Evolutionary conservation across 1,284 basidiomycete genomes (phyloP).

Genomic region (Trametes sp.): DNA sequence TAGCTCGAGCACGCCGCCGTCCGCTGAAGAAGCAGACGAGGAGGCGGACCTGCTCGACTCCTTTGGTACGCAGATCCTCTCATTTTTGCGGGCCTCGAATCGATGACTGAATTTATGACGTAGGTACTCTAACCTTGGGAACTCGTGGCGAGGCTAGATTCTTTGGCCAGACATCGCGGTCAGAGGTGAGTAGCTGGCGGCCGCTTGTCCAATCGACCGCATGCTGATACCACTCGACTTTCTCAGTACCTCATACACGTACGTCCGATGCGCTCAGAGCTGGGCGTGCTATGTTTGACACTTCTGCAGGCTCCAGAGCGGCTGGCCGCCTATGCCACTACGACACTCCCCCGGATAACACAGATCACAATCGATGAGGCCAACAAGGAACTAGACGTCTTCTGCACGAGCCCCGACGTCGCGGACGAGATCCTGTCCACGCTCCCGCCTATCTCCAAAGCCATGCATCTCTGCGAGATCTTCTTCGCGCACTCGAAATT

Average conservation of each 20-base stretch:
- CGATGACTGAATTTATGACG: neutral
- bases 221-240: neutral
- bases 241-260: constrained; percentile 61
- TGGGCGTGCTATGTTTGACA: neutral
- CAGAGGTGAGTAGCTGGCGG: constrained; percentile 55
- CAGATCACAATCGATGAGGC: constrained; percentile 36
- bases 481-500: constrained; percentile 62
- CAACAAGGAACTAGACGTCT: constrained; percentile 42
- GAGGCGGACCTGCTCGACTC: constrained; percentile 59
- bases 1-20: neutral
- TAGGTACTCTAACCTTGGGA: constrained; percentile 69
- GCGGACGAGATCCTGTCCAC: constrained; percentile 49
- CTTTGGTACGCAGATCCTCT: constrained; percentile 50
- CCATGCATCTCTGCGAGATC: constrained; percentile 60
- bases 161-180: constrained; percentile 67
- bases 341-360: constrained; percentile 28
- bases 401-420: constrained; percentile 43
- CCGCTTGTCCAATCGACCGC: constrained; percentile 11
- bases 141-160: constrained; percentile 61
- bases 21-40: constrained; percentile 34
- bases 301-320: constrained; percentile 32
- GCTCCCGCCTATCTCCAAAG: constrained; percentile 60
- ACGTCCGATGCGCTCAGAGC: constrained; percentile 27
- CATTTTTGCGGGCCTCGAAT: neutral
- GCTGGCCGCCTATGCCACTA: constrained; percentile 11